Base-by-base conservation (phyloP, 306 rosid genomes). In the Ammopiptanthus mongolicus region DNA sequence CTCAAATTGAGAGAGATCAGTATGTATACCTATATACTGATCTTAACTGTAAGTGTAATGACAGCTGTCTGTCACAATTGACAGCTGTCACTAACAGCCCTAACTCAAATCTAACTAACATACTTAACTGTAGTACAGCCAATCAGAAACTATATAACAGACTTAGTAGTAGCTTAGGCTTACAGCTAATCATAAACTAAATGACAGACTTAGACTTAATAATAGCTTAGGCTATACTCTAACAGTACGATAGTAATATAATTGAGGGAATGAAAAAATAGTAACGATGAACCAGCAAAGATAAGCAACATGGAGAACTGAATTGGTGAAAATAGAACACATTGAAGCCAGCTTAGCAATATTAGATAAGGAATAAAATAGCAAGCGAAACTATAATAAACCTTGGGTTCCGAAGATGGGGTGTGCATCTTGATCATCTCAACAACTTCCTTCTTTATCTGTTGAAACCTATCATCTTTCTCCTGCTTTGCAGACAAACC, bases 401-500 rank as follows among this genome's bases (percentile, higher is more conserved):
- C 99, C 99, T 90, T 87, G 58, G 86, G 70, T 81, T 90, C 99
- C 81, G 69, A 31, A 69, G 80, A 77, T 50, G 91, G 82, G 33
- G 83, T 84, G 61, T 80, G 89, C 51, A 76, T 59, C 87, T 86
- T 90, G 79, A 96, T 89, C 91, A 96, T 84, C 60, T 96, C 99
- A 36, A 86, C 77, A 75, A 92, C 96, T 83, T 96, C 98, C 85
- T 86, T 90, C 90, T 92, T 96, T 84, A 92, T 84, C 64, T 53
- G 89, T 84, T 89, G 93, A 88, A 90, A 92, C 84, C 93, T 86
- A 81, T 86, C 86, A 77, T 96, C 93, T 68, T 86, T 87, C 88
- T 95, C 98, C 88, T 91, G 90, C 85, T 90, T 92, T 66, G 91
- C 99, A 57, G 96, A 89, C 77, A 86, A 66, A 78, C 99, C 91